Evolutionary conservation across 1,284 basidiomycete genomes (phyloP), one percentile per base, ranked within the genome.

Genomic region (Leccinum subfulvum): DNA sequence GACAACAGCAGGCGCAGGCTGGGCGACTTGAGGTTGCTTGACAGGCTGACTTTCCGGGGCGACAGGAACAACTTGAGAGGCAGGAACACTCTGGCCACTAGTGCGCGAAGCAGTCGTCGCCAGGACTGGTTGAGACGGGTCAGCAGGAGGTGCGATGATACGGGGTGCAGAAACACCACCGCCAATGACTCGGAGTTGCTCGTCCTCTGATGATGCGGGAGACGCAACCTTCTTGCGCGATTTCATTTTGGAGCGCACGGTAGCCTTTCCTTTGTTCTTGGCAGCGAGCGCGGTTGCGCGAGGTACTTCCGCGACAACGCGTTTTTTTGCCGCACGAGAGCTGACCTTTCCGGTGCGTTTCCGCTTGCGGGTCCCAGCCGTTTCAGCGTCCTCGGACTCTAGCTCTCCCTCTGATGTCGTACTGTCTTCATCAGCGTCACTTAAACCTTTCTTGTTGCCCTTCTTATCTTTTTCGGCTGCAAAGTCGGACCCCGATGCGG

Each of bases 361-460:
- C n/a, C 44, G 44, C 44, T 47, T 47, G 44, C 44, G 44, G 18
- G 44, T n/a, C 44, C 16, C 0, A 18, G 44, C 16, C 18, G 3
- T 21, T 13, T 18, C 44, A 7, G 9, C 44, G 10, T 47, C 35
- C 35, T 37, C 44, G 18, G 44, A 47, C 0, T 47, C 44, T n/a
- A 7, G 44, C 16, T n/a, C 44, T 6, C 44, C 44, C 44, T 47
- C 44, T 0, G 44, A 47, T 47, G 44, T 47, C 10, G 44, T 47
- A n/a, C n/a, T 21, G 4, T 47, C 44, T 7, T 47, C 44, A 0
- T 47, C 44, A 21, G 7, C 37, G 0, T 39, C 37, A 39, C 37
- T 47, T 3, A 21, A 1, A 1, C 0, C 0, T 7, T 21, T n/a
- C 44, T 21, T 47, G 16, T 21, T 11, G 0, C 44, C 37, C 0